A percentile compares a stretch with the other conserved stretches of the same genome.
Conservation (phyloP, 805 yeast genomes). For the Monosporozyma unispora region DNA sequence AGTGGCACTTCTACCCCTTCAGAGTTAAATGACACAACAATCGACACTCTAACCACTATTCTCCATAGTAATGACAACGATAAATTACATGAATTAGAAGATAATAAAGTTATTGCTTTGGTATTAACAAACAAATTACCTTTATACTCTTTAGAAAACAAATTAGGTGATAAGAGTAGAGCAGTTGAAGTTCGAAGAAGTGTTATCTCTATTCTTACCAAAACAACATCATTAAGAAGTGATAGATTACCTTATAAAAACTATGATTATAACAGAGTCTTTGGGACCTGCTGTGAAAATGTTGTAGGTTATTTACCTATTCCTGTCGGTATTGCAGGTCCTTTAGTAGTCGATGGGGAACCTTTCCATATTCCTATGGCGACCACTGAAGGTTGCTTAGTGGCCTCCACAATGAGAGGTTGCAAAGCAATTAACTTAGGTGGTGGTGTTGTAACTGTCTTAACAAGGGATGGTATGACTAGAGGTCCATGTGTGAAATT, state of each 20-base stretch:
- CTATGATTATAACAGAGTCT: slow-evolving; percentile 91
- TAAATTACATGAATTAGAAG: slow-evolving; percentile 49
- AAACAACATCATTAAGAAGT: slow-evolving; percentile 69
- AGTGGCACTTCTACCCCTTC: slow-evolving; percentile 25
- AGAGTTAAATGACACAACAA: slow-evolving; percentile 33
- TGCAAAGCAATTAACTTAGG: slow-evolving; percentile 97
- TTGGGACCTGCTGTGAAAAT: slow-evolving; percentile 98
- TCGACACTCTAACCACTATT: slow-evolving; percentile 54
- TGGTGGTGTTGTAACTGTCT: slow-evolving; percentile 88
- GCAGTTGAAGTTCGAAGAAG: slow-evolving; percentile 91
- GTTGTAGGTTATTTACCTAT: slow-evolving; percentile 94
- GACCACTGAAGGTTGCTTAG: slow-evolving; percentile 97
- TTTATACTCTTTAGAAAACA: slow-evolving; percentile 88
- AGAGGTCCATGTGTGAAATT: slow-evolving; percentile 97
- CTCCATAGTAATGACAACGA: slow-evolving; percentile 50
- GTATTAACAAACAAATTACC: slow-evolving; percentile 76
- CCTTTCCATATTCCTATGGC: slow-evolving; percentile 96
- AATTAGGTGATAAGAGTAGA: slow-evolving; percentile 76
- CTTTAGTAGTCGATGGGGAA: slow-evolving; percentile 80
- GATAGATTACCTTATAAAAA: slow-evolving; percentile 66
- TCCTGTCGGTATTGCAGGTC: slow-evolving; percentile 98
- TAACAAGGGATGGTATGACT: slow-evolving; percentile 97
- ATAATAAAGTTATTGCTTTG: slow-evolving; percentile 67
- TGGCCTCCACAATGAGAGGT: slow-evolving; percentile 98
- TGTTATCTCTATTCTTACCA: slow-evolving; percentile 77